Conservation (phyloP, 768 basidiomycete species). For the Brasilioporus rufonigricans region DNA sequence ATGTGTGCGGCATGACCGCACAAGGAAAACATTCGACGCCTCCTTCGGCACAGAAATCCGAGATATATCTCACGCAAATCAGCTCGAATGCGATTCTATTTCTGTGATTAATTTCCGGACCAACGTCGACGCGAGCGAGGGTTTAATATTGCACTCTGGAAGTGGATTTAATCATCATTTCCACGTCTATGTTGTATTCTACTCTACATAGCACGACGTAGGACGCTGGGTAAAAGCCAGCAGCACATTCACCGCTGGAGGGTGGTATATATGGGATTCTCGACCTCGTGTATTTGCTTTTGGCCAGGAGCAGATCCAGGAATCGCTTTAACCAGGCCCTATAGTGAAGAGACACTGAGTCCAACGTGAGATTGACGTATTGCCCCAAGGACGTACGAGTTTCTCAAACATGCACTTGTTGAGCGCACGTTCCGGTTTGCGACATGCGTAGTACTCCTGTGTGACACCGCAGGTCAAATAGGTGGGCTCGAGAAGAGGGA, state of each 20-base stretch:
- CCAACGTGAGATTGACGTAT: not conserved
- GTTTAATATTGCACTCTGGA: not conserved
- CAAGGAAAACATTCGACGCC: constrained; percentile 28
- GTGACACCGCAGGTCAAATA: not conserved
- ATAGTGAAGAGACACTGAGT: not conserved
- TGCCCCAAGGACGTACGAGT: constrained; percentile 58
- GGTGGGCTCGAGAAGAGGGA: not conserved
- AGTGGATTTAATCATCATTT: not conserved
- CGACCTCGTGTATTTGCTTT: constrained; percentile 84
- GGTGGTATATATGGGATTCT: constrained; percentile 76
- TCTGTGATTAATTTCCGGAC: too few relatives aligned
- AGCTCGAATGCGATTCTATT: too few relatives aligned
- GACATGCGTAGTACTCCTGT: constrained; percentile 87
- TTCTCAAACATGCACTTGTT: constrained; percentile 98
- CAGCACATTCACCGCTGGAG: constrained; percentile 68
- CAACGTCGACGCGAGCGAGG: not conserved
- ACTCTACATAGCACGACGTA: constrained; percentile 20
- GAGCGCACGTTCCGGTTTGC: constrained; percentile 81
- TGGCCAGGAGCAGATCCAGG: constrained; percentile 84
- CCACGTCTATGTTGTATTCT: constrained; percentile 6
- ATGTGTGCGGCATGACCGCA: constrained; percentile 30
- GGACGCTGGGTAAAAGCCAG: not conserved
- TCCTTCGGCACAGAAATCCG: not conserved
- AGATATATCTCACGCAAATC: too few relatives aligned
- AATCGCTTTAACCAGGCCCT: constrained; percentile 91